These are phyloP conservation scores for Leccinum variicolor DNA, from an alignment of 768 basidiomycete genomes.

Conservation along the genomic window DNA sequence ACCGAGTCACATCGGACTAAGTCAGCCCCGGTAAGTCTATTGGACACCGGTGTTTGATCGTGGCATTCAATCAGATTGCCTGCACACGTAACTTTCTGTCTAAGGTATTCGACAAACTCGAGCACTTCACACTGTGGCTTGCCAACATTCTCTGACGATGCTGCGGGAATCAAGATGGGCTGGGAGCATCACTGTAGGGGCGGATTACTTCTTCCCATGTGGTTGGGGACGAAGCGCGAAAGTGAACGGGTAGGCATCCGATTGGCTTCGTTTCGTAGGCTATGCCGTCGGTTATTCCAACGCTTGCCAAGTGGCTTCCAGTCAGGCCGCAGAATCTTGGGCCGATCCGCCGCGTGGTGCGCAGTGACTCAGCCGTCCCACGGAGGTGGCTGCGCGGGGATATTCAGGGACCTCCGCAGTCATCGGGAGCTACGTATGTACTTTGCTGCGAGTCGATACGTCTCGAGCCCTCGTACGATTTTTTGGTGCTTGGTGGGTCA, in stretches of 20 bases:
- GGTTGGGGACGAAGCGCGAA: background rate
- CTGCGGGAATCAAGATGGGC: background rate
- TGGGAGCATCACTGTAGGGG: no score
- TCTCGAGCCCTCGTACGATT: background rate
- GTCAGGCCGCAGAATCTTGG: background rate
- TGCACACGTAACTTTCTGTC: background rate
- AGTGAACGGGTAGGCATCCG: background rate
- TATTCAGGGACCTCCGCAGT: constrained; percentile 12
- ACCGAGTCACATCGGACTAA: background rate
- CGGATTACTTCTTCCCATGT: background rate
- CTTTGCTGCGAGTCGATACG: background rate
- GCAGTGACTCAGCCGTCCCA: constrained; percentile 6
- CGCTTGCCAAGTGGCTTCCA: background rate
- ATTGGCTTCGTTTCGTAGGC: constrained; percentile 9
- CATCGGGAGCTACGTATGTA: constrained; percentile 6
- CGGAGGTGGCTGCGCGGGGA: constrained; percentile 1
- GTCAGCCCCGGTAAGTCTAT: constrained; percentile 17
- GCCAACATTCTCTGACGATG: background rate
- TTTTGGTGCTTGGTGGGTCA: background rate
- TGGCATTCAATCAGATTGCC: background rate
- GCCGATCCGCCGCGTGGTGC: background rate
- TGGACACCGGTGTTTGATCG: constrained; percentile 8
- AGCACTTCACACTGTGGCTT: no score
- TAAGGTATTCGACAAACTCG: background rate
- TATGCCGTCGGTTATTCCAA: constrained; percentile 9